Conservation (phyloP, 306 rosid genomes). For the Lathyrus sativus region DNA sequence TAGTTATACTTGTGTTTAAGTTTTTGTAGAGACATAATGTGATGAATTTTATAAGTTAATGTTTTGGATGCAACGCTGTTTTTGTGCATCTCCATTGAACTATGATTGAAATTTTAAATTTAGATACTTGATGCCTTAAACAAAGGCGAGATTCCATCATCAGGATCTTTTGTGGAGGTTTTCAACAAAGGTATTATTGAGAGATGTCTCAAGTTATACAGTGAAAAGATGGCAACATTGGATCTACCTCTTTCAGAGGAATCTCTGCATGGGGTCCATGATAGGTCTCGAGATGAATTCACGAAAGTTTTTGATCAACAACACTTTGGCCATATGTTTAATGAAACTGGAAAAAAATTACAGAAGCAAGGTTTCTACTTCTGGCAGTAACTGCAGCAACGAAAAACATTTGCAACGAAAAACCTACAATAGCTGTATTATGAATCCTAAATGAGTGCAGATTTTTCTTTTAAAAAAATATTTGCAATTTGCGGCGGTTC, state of each 20-base stretch:
- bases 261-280: conserved; percentile 63
- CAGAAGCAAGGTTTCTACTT: too few species aligned
- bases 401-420: too few species aligned
- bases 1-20: too few species aligned
- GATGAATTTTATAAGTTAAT: too few species aligned
- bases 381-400: too few species aligned
- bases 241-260: conserved; percentile 66
- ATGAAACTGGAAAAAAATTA: too few species aligned
- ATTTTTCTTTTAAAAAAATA: too few species aligned
- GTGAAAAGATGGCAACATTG: conserved; percentile 58
- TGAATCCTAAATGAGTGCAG: too few species aligned
- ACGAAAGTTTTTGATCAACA: conserved; percentile 74
- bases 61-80: neutral
- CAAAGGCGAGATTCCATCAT: conserved; percentile 98
- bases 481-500: too few species aligned
- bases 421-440: too few species aligned
- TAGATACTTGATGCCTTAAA: conserved; percentile 97
- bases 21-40: too few species aligned
- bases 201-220: conserved; percentile 75
- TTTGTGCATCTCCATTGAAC: conserved; percentile 17
- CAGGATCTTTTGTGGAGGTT: conserved; percentile 95
- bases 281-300: conserved; percentile 51
- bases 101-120: conserved; percentile 31
- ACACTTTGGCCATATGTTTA: conserved; percentile 92
- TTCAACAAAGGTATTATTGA: conserved; percentile 94